phyloP scores from a whole-genome alignment of 2,329 filamentous ascomycete genomes.

The Trichoderma breve region DNA sequence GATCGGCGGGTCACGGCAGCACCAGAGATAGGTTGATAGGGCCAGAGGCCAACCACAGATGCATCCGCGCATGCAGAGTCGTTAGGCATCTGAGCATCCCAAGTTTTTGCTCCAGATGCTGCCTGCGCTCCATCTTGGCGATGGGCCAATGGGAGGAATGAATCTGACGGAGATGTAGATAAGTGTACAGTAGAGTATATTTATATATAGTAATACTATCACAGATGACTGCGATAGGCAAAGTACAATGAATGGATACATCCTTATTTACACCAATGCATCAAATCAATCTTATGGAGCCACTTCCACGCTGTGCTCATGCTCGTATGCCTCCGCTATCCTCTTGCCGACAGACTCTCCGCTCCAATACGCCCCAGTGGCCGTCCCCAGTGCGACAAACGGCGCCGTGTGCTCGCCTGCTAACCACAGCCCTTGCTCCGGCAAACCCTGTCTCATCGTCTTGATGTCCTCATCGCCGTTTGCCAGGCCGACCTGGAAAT shows the following conservation, averaged over 20 bases:
- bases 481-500: conserved; percentile 75
- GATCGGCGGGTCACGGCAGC: conserved; percentile 13
- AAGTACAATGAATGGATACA: not conserved
- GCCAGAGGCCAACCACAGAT: conserved; percentile 5
- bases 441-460: conserved; percentile 59
- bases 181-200: not conserved
- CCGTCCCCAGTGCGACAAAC: conserved; percentile 84
- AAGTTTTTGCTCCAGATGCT: not conserved
- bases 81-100: conserved; percentile 10
- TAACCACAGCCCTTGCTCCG: conserved; percentile 72
- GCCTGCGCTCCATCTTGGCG: not conserved
- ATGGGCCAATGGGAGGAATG: not conserved
- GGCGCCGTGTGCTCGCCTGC: conserved; percentile 89
- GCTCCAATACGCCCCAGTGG: conserved; percentile 89
- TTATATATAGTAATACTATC: not conserved
- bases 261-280: not conserved
- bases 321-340: conserved; percentile 53
- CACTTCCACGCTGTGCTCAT: conserved; percentile 29
- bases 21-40: conserved; percentile 6
- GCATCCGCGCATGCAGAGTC: conserved; percentile 7
- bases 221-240: not conserved
- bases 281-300: not conserved
- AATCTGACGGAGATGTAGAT: not conserved
- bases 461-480: conserved; percentile 71
- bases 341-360: conserved; percentile 73